Percentiles rank a stretch among this genome's conserved stretches.
Evolutionary conservation across 2,329 filamentous ascomycete species (phyloP).

Genomic region (Colletotrichum trifolii): DNA sequence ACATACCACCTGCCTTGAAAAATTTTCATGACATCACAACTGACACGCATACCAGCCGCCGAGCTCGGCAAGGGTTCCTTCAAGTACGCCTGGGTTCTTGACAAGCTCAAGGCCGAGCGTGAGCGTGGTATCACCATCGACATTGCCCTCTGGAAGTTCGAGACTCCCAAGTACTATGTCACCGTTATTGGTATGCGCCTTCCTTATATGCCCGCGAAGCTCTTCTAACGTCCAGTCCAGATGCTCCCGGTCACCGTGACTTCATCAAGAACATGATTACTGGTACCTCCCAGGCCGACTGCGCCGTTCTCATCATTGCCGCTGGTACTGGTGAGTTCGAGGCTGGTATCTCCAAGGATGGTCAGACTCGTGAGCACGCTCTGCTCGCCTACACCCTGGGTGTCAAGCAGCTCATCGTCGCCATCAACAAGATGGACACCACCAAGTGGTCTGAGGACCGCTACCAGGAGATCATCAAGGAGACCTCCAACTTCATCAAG

Average conservation of each 20-base stretch:
- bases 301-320: slow-evolving; percentile 99
- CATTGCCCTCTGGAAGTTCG: slow-evolving; percentile 99
- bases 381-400: slow-evolving; percentile 99
- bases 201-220: not conserved
- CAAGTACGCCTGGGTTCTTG: slow-evolving; percentile 97
- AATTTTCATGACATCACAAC: slow-evolving; percentile 4
- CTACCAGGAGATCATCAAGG: slow-evolving; percentile 99
- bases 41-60: slow-evolving; percentile 69
- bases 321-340: slow-evolving; percentile 99
- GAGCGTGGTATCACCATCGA: slow-evolving; percentile 99
- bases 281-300: slow-evolving; percentile 99
- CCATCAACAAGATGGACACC: slow-evolving; percentile 99
- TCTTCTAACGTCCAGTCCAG: slow-evolving; percentile 51
- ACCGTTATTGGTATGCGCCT: slow-evolving; percentile 87
- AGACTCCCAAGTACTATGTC: slow-evolving; percentile 97
- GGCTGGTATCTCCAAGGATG: slow-evolving; percentile 99
- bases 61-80: slow-evolving; percentile 93
- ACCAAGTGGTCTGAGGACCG: slow-evolving; percentile 97
- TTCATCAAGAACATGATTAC: slow-evolving; percentile 99
- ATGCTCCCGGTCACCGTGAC: slow-evolving; percentile 99
- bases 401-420: slow-evolving; percentile 99
- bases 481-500: slow-evolving; percentile 99
- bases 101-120: slow-evolving; percentile 99
- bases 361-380: slow-evolving; percentile 99
- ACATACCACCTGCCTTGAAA: not conserved